Percentiles rank a stretch among this genome's conserved stretches.
Conservation (phyloP, 148 eudicot species). For the Cornus florida region DNA sequence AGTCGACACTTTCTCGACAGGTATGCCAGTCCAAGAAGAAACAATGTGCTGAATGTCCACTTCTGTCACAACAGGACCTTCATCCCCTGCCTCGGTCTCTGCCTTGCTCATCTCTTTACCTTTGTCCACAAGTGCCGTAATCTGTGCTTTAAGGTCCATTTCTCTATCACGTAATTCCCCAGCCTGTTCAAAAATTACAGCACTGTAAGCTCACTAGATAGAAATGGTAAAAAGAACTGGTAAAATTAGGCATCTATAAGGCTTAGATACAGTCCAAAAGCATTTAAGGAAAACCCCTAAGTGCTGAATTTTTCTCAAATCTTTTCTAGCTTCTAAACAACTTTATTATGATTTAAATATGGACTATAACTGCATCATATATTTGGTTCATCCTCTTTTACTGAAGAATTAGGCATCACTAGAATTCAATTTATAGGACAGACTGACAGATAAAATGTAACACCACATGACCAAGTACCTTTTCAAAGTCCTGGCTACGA, state of each 20-base stretch:
- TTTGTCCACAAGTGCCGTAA: constrained; percentile 66
- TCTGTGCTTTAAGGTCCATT: constrained; percentile 77
- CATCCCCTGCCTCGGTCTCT: constrained; percentile 70
- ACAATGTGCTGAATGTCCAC: constrained; percentile 85
- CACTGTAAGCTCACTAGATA: constrained; percentile 1
- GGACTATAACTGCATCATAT: neutral
- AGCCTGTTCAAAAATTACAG: constrained; percentile 44
- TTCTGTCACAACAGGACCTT: constrained; percentile 80
- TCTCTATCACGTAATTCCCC: constrained; percentile 79
- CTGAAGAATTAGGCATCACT: neutral
- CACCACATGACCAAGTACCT: constrained; percentile 38
- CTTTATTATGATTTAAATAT: too few species aligned
- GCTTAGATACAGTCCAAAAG: neutral
- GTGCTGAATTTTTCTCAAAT: neutral
- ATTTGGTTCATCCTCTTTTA: neutral
- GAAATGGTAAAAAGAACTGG: neutral
- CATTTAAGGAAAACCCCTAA: neutral
- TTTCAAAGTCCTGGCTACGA: constrained; percentile 90
- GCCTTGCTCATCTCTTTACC: constrained; percentile 80
- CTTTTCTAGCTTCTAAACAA: neutral
- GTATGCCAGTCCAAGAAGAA: constrained; percentile 91
- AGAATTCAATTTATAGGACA: neutral
- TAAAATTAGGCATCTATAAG: neutral
- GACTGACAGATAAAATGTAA: too few species aligned
- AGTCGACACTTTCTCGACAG: constrained; percentile 78